Conservation (phyloP, 2,329 filamentous ascomycete genomes). For the Talaromyces sp. region DNA sequence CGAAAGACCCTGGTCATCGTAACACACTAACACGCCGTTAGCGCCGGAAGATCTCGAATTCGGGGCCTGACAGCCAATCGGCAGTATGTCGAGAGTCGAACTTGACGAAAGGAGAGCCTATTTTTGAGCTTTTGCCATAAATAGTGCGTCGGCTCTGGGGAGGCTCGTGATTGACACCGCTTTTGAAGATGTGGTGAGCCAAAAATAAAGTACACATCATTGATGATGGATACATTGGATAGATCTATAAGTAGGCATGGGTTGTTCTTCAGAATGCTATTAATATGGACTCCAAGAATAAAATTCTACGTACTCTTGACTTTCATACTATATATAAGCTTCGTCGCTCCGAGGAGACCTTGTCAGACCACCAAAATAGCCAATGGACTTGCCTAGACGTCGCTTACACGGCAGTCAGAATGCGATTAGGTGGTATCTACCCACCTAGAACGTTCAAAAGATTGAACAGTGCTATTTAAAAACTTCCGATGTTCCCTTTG, state of each 20-base stretch:
- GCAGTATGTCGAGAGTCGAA: background rate
- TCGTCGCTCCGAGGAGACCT: background rate
- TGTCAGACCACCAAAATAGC: background rate
- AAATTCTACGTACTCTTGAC: background rate
- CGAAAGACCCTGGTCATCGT: background rate
- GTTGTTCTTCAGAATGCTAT: background rate
- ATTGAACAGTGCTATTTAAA: background rate
- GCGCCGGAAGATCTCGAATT: constrained; percentile 6
- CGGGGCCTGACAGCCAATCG: constrained; percentile 9
- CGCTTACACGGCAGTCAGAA: background rate
- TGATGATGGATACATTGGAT: background rate
- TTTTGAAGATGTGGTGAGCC: background rate
- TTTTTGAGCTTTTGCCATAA: constrained; percentile 1
- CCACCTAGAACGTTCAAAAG: background rate
- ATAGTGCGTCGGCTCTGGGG: background rate
- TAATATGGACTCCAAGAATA: background rate
- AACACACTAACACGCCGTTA: constrained; percentile 5
- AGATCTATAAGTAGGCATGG: background rate
- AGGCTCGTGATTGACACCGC: background rate
- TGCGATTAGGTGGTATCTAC: background rate
- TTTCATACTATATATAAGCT: constrained; percentile 6
- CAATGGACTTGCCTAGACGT: background rate
- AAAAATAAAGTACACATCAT: constrained; percentile 2
- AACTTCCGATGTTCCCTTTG: background rate
- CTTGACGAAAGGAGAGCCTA: background rate